phyloP scores from a whole-genome alignment of 1,284 basidiomycete genomes.

The Trametes hirsuta region DNA sequence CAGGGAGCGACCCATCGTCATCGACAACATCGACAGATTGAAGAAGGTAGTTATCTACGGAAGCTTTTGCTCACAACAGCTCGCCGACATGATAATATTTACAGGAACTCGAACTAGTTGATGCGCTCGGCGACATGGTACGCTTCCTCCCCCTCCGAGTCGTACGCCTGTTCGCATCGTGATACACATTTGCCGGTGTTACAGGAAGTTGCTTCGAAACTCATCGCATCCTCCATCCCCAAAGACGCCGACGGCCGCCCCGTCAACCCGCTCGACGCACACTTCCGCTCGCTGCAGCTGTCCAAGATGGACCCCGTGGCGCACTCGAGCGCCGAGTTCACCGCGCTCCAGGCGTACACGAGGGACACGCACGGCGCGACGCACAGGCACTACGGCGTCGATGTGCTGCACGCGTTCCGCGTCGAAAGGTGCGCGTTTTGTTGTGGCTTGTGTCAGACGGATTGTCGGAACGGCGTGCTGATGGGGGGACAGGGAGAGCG shows the following conservation, averaged over 20 bases:
- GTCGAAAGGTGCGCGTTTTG: conserved; percentile 50
- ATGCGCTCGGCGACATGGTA: conserved; percentile 67
- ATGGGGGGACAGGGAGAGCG: conserved; percentile 41
- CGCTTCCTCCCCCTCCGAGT: background rate
- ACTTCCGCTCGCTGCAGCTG: conserved; percentile 58
- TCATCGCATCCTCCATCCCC: conserved; percentile 48
- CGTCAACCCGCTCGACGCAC: conserved; percentile 60
- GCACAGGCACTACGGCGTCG: conserved; percentile 48
- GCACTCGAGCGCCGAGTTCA: conserved; percentile 50
- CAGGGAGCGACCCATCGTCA: conserved; percentile 50
- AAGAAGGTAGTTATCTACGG: conserved; percentile 42
- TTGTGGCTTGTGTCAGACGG: background rate
- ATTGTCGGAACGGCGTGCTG: background rate
- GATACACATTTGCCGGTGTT: background rate
- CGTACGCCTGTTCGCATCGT: background rate
- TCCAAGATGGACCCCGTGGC: conserved; percentile 55
- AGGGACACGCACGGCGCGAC: conserved; percentile 59
- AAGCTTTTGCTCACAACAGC: background rate
- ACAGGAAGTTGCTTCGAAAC: conserved; percentile 62
- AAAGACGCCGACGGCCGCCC: conserved; percentile 47
- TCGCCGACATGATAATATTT: background rate
- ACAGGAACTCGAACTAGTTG: conserved; percentile 66
- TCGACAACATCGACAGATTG: conserved; percentile 43
- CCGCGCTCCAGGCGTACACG: conserved; percentile 51
- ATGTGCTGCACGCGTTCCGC: conserved; percentile 54